These are phyloP conservation scores for Peronospora tabacina DNA, from an alignment of 352 stramenopile genomes.

Conservation along the genomic window DNA sequence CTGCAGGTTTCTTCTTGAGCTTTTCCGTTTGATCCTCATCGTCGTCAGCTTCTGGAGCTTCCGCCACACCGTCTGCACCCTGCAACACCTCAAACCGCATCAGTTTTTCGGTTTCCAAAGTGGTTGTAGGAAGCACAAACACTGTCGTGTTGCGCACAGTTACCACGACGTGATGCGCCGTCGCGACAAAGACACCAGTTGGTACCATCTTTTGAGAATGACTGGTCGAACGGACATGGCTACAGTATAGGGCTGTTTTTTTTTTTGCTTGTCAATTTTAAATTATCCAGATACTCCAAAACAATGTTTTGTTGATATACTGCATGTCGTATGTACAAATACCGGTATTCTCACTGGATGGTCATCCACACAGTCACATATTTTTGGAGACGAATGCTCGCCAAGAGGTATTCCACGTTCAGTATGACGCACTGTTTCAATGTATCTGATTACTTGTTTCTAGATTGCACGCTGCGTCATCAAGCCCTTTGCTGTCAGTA, in stretches of 20 bases:
- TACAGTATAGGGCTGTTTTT: constrained; percentile 9
- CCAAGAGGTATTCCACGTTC: constrained; percentile 15
- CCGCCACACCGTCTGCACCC: constrained; percentile 17
- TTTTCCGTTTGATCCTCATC: constrained; percentile 19
- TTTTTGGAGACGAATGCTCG: constrained; percentile 18
- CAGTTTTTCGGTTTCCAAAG: constrained; percentile 9
- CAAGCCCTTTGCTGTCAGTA: constrained; percentile 6
- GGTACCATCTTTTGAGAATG: constrained; percentile 12
- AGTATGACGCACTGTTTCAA: background rate
- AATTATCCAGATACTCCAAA: too few relatives aligned
- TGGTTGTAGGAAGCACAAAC: constrained; percentile 36
- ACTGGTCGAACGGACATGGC: constrained; percentile 16
- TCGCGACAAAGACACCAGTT: constrained; percentile 41
- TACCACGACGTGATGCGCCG: constrained; percentile 31
- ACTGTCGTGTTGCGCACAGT: constrained; percentile 54
- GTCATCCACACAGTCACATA: background rate
- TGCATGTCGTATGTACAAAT: too few relatives aligned
- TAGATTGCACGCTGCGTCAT: constrained; percentile 17
- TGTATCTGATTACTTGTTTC: background rate
- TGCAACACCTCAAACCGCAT: constrained; percentile 46
- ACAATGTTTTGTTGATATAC: too few relatives aligned
- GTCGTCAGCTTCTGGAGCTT: background rate
- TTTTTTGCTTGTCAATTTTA: too few relatives aligned
- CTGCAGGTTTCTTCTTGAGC: constrained; percentile 22
- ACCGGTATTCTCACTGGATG: background rate